phyloP scores from a whole-genome alignment of 306 rosid species.

The Corylus americana region DNA sequence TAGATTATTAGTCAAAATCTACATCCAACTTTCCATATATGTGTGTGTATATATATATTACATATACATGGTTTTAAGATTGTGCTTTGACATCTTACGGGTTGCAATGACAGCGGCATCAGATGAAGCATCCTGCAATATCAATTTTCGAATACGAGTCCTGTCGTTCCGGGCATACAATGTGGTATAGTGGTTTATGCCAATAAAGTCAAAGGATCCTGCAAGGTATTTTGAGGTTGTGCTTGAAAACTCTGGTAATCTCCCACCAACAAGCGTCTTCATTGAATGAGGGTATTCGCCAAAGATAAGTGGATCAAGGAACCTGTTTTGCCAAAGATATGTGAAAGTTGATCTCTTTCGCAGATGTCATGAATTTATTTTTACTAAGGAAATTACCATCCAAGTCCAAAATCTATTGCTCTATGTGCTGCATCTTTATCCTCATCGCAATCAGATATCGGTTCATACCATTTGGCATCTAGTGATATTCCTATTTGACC shows the following conservation, averaged over 20 bases:
- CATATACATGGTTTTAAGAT: not conserved
- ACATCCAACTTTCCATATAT: not conserved
- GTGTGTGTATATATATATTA: not conserved
- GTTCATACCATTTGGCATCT: slow-evolving; percentile 85
- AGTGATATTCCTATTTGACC: slow-evolving; percentile 84
- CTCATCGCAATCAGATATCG: slow-evolving; percentile 70
- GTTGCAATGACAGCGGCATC: slow-evolving; percentile 83
- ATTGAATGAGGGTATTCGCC: slow-evolving; percentile 83
- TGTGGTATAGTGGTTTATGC: slow-evolving; percentile 87
- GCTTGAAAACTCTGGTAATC: slow-evolving; percentile 69
- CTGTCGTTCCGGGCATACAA: slow-evolving; percentile 81
- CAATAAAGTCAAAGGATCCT: slow-evolving; percentile 80
- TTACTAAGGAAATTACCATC: slow-evolving; percentile 58
- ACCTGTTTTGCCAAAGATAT: slow-evolving; percentile 52
- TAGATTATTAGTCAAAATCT: slow-evolving; percentile 22
- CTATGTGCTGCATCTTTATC: slow-evolving; percentile 79
- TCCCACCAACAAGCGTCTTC: slow-evolving; percentile 60
- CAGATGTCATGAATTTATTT: slow-evolving; percentile 2
- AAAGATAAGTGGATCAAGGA: slow-evolving; percentile 78
- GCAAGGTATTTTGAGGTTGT: slow-evolving; percentile 44
- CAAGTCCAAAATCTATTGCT: slow-evolving; percentile 77
- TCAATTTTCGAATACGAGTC: slow-evolving; percentile 52
- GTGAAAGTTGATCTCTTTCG: slow-evolving; percentile 3
- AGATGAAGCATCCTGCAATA: slow-evolving; percentile 67
- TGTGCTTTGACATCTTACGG: slow-evolving; percentile 46